Conservation (phyloP, 1,284 basidiomycete genomes). For the Chalciporus sp. region DNA sequence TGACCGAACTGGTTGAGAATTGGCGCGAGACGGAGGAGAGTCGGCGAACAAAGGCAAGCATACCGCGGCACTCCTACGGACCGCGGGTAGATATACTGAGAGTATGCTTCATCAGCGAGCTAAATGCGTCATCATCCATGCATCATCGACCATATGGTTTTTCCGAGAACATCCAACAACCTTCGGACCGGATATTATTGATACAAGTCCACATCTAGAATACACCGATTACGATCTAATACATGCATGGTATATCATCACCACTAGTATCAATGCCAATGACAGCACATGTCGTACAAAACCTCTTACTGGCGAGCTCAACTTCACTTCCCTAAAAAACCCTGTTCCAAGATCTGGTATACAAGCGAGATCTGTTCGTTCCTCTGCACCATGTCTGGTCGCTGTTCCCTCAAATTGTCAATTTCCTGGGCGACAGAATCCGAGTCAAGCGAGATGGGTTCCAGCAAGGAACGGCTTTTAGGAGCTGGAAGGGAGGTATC, state of each 20-base stretch:
- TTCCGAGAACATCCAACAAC: no score
- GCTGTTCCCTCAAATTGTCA: constrained; percentile 77
- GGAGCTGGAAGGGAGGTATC: constrained; percentile 21
- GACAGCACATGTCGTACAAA: background rate
- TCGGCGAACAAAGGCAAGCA: constrained; percentile 6
- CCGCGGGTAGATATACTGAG: background rate
- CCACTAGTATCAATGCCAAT: background rate
- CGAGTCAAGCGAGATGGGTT: constrained; percentile 58
- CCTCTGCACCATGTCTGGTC: constrained; percentile 81
- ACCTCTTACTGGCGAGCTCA: background rate
- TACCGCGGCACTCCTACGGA: background rate
- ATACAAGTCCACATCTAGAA: no score
- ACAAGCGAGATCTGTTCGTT: constrained; percentile 66
- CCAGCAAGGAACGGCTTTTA: constrained; percentile 52
- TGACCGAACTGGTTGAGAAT: constrained; percentile 23
- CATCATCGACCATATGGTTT: no score
- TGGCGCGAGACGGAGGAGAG: constrained; percentile 29
- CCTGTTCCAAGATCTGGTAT: constrained; percentile 59
- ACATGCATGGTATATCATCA: background rate
- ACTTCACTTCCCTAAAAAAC: constrained; percentile 29
- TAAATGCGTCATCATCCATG: no score
- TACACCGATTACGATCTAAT: background rate
- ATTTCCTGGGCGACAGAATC: constrained; percentile 73
- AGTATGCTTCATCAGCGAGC: no score
- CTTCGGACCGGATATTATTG: no score